Evolutionary conservation across 1,284 basidiomycete genomes (phyloP).

Genomic region (Irpex sp.): DNA sequence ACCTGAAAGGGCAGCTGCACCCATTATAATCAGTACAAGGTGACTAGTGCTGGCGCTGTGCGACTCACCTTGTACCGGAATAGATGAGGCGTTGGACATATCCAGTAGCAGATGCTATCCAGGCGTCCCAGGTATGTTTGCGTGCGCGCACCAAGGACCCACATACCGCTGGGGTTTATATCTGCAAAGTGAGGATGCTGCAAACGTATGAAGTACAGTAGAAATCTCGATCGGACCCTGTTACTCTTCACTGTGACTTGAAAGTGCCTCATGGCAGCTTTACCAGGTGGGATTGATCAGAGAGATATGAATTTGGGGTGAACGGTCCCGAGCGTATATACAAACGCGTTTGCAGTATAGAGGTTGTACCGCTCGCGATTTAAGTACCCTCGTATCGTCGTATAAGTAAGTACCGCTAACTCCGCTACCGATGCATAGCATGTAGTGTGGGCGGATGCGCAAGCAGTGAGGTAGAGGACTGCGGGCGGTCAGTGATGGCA

Average conservation of each 20-base stretch:
- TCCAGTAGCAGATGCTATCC: not conserved
- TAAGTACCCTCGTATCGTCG: not conserved
- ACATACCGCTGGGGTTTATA: not conserved
- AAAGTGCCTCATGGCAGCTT: not conserved
- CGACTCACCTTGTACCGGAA: not conserved
- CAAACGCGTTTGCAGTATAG: not conserved
- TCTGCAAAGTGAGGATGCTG: not conserved
- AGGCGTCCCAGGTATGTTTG: not conserved
- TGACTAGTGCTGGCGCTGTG: not conserved
- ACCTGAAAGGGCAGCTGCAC: not conserved
- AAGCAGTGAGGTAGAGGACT: not conserved
- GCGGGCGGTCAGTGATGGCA: not conserved
- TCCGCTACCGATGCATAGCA: not conserved
- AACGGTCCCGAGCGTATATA: not conserved
- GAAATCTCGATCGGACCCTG: not conserved
- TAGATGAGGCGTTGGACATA: not conserved
- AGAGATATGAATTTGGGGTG: not conserved
- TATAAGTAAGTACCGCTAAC: not conserved
- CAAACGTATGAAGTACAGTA: not conserved
- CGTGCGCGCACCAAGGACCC: not conserved
- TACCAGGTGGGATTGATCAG: not conserved
- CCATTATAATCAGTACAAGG: not conserved
- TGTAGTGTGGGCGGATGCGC: not conserved
- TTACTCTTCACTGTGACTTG: not conserved
- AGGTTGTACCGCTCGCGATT: too few species aligned